Evolutionary conservation across 2,329 filamentous ascomycete species (phyloP).

Genomic region (Aureobasidium sp.): DNA sequence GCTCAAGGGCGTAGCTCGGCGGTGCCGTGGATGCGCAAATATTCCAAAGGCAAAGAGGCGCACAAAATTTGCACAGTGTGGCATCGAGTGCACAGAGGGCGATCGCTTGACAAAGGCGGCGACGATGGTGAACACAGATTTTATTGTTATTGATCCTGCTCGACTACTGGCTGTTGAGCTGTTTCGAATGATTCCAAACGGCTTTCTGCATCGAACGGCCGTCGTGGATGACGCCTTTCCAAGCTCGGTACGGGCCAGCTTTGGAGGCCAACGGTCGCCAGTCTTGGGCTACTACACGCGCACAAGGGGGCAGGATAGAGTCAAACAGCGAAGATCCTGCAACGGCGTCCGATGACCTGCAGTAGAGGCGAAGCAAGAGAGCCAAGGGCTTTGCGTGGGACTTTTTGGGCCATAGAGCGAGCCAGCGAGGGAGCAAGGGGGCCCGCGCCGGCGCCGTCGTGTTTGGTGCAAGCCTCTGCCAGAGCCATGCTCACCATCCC

Average conservation of each 20-base stretch:
- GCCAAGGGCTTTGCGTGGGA: neutral
- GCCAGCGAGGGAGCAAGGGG: neutral
- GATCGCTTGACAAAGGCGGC: neutral
- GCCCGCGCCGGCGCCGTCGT: conserved; percentile 14
- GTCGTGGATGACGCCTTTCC: conserved; percentile 13
- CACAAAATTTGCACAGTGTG: conserved; percentile 10
- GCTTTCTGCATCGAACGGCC: conserved; percentile 1
- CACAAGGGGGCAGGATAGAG: neutral
- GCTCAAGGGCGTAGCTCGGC: conserved; percentile 6
- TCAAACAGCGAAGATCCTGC: conserved; percentile 1
- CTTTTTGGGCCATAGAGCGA: neutral
- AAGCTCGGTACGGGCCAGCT: conserved; percentile 1
- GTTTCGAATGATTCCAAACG: conserved; percentile 14
- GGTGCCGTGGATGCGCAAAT: neutral
- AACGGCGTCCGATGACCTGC: conserved; percentile 16
- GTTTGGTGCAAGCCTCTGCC: conserved; percentile 9
- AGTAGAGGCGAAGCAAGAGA: conserved; percentile 11
- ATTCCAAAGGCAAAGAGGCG: conserved; percentile 5
- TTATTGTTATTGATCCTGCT: conserved; percentile 10
- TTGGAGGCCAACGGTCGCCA: neutral
- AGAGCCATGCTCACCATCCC: conserved; percentile 12
- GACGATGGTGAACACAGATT: conserved; percentile 10
- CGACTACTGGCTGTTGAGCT: conserved; percentile 14
- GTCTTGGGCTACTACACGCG: neutral
- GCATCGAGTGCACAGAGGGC: neutral